Base-by-base conservation (phyloP, 495 filamentous ascomycete genomes). In the Hypoxylon crocopeplum region DNA sequence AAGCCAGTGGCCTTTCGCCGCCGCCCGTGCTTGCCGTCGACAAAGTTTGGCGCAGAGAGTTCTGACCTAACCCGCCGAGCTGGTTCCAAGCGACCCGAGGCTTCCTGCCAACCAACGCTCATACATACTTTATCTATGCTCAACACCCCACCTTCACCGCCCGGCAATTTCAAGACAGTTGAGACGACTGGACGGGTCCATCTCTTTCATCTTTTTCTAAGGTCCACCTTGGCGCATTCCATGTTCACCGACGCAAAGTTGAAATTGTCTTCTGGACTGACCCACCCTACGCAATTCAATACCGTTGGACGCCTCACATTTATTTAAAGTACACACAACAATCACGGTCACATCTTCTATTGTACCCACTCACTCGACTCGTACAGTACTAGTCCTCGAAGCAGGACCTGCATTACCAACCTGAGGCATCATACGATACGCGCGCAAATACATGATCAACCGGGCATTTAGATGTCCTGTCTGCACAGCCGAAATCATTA, bases 141-240 rank as follows among this genome's bases (percentile, higher is more conserved):
- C 65, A 36, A 16, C 54, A 64, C 60, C 67, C 67, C 67, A 65
- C 67, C 38, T 62, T 68, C 67, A 69, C 67, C 62, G 67, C 67
- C 63, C 74, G 76, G 72, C 73, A 72, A 58, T 71, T 70, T 53
- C 3, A 38, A 33, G 19, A 11, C 13, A 55, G 42, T 39, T 58
- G 37, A 62, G 63, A 68, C 69, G 68, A 59, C 68, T 33, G 1
- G 7, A 11, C 3, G 0, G 2, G 20, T 17, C 8, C 3, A 38
- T 40, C 37, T 15, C 12, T 46, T 40, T 33, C 27, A 32, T 40
- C 11, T 13, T 19, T n/a, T 38, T 38, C 34, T 4, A 5, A 19
- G 5, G 2, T 38, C 6, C 6, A 16, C 15, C 41, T 50, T 37
- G 25, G 39, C 46, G 33, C 29, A 39, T 32, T 33, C 47, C n/a